Percentiles rank a stretch among this genome's conserved stretches.
phyloP scores from a whole-genome alignment of 2,329 filamentous ascomycete genomes.

The Pestalotiopsis sp. region DNA sequence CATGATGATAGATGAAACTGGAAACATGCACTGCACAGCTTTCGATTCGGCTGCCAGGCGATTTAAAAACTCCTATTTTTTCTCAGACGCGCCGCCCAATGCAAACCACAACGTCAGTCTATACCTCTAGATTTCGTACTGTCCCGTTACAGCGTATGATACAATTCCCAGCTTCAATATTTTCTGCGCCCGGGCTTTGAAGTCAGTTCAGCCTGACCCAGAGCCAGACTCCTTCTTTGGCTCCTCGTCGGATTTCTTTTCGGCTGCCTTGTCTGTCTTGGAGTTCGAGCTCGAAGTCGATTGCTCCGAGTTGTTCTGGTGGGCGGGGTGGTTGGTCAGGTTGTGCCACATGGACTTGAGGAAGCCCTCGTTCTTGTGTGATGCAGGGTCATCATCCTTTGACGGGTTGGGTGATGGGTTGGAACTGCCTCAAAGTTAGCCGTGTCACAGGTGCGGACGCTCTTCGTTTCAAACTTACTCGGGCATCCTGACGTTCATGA shows the following conservation, averaged over 20 bases:
- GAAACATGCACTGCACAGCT: background rate
- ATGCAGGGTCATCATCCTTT: constrained; percentile 36
- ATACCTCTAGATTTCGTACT: constrained; percentile 4
- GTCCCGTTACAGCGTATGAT: constrained; percentile 2
- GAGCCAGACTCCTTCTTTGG: constrained; percentile 26
- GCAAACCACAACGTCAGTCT: constrained; percentile 6
- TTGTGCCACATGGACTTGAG: constrained; percentile 93
- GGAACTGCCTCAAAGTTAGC: constrained; percentile 14
- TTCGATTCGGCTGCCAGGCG: background rate
- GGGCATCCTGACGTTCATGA: constrained; percentile 75
- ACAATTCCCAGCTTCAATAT: background rate
- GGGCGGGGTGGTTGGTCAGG: constrained; percentile 73
- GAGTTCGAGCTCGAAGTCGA: constrained; percentile 22
- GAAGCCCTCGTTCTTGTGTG: constrained; percentile 83
- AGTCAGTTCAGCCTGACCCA: constrained; percentile 22
- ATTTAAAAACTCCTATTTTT: background rate
- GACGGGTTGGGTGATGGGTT: constrained; percentile 17
- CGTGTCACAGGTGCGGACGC: background rate
- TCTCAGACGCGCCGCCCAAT: constrained; percentile 10
- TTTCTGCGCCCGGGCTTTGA: background rate
- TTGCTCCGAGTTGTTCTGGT: constrained; percentile 39
- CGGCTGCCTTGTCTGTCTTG: constrained; percentile 20
- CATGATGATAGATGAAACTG: background rate
- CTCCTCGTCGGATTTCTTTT: constrained; percentile 22
- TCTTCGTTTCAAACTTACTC: constrained; percentile 41